Conservation (phyloP, 2,329 filamentous ascomycete genomes). For the Stachybotrys elegans region DNA sequence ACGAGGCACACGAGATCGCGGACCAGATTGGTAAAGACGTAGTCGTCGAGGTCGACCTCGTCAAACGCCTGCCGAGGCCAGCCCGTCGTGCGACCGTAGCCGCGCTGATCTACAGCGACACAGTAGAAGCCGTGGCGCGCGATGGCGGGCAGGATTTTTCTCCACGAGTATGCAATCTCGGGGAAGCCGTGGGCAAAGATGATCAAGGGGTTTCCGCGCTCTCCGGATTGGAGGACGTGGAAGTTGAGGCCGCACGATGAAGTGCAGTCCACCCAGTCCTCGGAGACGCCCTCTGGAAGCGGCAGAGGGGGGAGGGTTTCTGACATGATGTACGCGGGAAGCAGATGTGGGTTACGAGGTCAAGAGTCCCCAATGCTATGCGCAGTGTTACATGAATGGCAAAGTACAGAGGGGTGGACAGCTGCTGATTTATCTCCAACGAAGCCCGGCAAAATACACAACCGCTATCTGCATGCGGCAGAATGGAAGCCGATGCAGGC, state of each 20-base stretch:
- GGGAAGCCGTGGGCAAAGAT: constrained; percentile 63
- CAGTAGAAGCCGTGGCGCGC: constrained; percentile 58
- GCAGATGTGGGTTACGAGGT: too few relatives aligned
- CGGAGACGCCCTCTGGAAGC: constrained; percentile 48
- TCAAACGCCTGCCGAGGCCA: constrained; percentile 40
- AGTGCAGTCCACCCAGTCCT: constrained; percentile 44
- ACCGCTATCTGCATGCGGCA: too few relatives aligned
- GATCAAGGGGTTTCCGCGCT: constrained; percentile 44
- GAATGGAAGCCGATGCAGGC: too few relatives aligned
- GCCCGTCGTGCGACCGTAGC: constrained; percentile 63
- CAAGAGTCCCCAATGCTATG: too few relatives aligned
- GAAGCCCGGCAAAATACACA: too few relatives aligned
- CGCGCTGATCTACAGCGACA: constrained; percentile 63
- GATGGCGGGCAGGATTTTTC: constrained; percentile 55
- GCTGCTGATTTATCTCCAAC: too few relatives aligned
- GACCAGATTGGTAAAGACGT: constrained; percentile 33
- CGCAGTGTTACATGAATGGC: too few relatives aligned
- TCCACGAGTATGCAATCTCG: constrained; percentile 66
- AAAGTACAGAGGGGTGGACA: too few relatives aligned
- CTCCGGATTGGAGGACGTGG: constrained; percentile 54
- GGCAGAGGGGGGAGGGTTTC: too few relatives aligned
- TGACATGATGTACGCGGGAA: too few relatives aligned
- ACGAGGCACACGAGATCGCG: constrained; percentile 59
- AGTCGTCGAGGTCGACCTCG: constrained; percentile 10
- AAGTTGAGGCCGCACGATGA: constrained; percentile 51